Percentiles rank a stretch among this genome's conserved stretches.
Conservation (phyloP, 2,329 filamentous ascomycete genomes). For the Waltergamsia citrina region DNA sequence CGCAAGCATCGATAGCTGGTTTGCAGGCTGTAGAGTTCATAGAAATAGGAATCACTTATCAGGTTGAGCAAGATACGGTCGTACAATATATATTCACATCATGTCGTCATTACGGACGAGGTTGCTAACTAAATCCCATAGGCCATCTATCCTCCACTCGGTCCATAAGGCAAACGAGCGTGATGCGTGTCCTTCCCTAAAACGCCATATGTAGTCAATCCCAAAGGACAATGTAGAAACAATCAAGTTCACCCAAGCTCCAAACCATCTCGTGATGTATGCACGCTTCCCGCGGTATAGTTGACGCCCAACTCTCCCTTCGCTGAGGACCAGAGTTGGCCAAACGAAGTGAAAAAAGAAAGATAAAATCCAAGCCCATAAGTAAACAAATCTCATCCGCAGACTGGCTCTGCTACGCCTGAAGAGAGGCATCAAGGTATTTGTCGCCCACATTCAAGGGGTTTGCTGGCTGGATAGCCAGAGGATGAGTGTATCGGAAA, state of each 20-base stretch:
- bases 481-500: no score
- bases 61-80: neutral
- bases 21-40: no score
- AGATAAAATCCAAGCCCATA: neutral
- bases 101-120: neutral
- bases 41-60: neutral
- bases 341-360: no score
- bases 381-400: neutral
- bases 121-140: neutral
- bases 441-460: no score
- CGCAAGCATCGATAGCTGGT: no score
- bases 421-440: no score
- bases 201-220: neutral
- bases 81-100: constrained; percentile 3
- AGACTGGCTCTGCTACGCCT: neutral
- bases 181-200: neutral
- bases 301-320: neutral
- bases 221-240: neutral
- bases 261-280: no score
- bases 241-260: neutral
- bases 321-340: no score
- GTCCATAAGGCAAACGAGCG: neutral
- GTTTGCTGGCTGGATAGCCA: no score
- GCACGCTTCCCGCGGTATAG: neutral
- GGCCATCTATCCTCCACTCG: neutral